Conservation (phyloP, 176 grass and related monocot genomes). For the Eremochloa ophiuroides region DNA sequence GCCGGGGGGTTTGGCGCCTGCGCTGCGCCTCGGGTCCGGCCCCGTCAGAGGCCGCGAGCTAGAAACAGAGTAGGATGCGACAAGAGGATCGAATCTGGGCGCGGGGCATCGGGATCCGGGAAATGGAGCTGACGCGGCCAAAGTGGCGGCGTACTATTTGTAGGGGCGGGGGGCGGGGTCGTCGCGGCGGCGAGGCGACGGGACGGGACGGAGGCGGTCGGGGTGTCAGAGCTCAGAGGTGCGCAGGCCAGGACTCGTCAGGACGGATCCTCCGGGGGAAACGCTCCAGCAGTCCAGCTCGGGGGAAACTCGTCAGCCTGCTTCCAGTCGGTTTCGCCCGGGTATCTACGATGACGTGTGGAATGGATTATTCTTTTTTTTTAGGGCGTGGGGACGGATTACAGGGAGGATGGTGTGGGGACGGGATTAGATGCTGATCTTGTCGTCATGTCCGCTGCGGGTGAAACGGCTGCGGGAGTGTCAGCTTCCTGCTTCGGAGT, state of each 20-base stretch:
- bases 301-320: not conserved
- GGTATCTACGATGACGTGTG: not conserved
- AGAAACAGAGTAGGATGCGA: not conserved
- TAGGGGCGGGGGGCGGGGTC: not conserved
- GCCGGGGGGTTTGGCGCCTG: conserved; percentile 10
- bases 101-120: conserved; percentile 39
- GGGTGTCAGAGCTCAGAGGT: no score
- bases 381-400: not conserved
- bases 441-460: no score
- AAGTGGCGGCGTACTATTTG: conserved; percentile 33
- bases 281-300: no score
- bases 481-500: conserved; percentile 5
- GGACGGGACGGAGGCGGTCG: no score
- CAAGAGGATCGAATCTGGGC: conserved; percentile 1
- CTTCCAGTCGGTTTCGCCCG: not conserved
- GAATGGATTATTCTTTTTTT: no score
- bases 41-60: conserved; percentile 14
- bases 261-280: no score
- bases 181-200: conserved; percentile 38
- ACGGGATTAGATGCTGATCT: no score
- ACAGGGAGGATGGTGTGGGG: no score
- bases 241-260: no score
- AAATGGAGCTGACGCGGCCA: conserved; percentile 9
- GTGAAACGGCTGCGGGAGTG: no score
- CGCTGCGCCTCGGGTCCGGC: not conserved